phyloP scores from a whole-genome alignment of 139 green algal genomes.

The Astrephomene gubernaculifera region DNA sequence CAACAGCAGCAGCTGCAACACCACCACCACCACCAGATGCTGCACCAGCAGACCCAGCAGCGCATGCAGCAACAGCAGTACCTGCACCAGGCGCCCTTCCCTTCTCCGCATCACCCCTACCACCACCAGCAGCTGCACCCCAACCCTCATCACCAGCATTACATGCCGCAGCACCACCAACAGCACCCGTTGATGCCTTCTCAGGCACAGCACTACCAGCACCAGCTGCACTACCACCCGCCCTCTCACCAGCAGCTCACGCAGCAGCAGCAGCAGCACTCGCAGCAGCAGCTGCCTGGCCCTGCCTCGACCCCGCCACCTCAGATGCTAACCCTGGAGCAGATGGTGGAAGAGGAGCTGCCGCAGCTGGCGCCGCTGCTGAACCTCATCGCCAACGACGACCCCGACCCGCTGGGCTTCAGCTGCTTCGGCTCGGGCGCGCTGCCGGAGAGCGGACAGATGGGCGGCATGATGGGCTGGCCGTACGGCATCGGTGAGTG shows the following conservation, averaged over 20 bases:
- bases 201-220: too few species aligned
- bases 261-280: background rate
- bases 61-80: too few species aligned
- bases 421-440: background rate
- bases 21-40: background rate
- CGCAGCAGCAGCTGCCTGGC: background rate
- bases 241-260: background rate
- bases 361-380: background rate
- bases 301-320: background rate
- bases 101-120: background rate
- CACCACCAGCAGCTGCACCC: background rate
- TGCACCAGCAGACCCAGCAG: background rate
- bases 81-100: background rate
- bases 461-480: constrained; percentile 24
- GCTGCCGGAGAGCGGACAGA: background rate
- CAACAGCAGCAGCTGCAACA: constrained; percentile 5
- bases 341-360: constrained; percentile 12
- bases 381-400: background rate
- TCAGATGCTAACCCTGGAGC: background rate
- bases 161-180: background rate
- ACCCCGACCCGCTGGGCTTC: constrained; percentile 7
- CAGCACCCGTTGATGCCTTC: too few species aligned
- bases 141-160: too few species aligned
- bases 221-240: background rate
- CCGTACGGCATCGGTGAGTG: background rate